Conservation (phyloP, 495 filamentous ascomycete species). For the Coniosporium apollinis region DNA sequence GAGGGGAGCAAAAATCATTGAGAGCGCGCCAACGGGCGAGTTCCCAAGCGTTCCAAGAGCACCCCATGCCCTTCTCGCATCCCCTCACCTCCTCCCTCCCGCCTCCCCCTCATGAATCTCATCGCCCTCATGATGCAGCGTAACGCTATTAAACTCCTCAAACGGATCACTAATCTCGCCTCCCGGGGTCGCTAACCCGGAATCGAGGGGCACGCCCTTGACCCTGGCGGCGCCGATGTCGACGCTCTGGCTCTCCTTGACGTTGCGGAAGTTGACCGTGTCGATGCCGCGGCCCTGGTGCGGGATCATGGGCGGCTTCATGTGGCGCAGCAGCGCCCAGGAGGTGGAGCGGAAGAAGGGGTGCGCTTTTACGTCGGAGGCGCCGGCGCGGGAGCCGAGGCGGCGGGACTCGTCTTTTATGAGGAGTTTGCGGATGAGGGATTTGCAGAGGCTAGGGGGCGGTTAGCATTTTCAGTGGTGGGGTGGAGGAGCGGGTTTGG, state of each 20-base stretch:
- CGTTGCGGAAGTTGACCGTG: conserved; percentile 90
- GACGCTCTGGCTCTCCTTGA: conserved; percentile 92
- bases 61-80: background rate
- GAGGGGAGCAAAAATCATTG: too few species aligned
- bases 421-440: conserved; percentile 84
- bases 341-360: conserved; percentile 92
- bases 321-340: conserved; percentile 92
- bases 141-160: conserved; percentile 97
- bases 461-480: conserved; percentile 5
- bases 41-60: too few species aligned
- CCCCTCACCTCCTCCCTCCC: conserved; percentile 1
- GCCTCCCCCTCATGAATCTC: conserved; percentile 21
- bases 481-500: conserved; percentile 5
- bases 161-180: conserved; percentile 84
- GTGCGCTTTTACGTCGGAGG: conserved; percentile 90
- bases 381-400: conserved; percentile 84
- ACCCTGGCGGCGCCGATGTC: conserved; percentile 59
- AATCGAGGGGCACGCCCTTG: conserved; percentile 73
- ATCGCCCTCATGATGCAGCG: conserved; percentile 91
- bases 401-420: conserved; percentile 97
- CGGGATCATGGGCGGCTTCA: conserved; percentile 97
- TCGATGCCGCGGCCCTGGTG: conserved; percentile 83
- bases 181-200: conserved; percentile 68
- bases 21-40: too few species aligned
- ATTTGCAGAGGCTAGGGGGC: conserved; percentile 68